phyloP scores from a whole-genome alignment of 2,329 filamentous ascomycete species.

The Akanthomyces dipterigenus region DNA sequence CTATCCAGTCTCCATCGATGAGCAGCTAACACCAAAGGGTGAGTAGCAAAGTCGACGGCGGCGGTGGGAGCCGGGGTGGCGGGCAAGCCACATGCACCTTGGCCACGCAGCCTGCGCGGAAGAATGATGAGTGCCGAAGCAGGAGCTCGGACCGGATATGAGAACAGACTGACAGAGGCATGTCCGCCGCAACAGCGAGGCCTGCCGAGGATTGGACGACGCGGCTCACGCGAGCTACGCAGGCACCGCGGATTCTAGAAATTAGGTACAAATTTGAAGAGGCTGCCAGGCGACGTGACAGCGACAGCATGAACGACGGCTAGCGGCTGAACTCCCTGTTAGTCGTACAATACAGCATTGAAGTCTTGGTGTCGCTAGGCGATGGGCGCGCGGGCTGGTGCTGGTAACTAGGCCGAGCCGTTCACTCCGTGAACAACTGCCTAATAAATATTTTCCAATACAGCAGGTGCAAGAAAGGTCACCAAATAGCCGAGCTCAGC shows the following conservation, averaged over 20 bases:
- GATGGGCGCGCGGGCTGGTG: too few relatives aligned
- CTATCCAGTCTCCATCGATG: not conserved
- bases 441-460: too few relatives aligned
- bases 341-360: not conserved
- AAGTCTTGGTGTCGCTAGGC: not conserved
- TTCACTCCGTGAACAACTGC: too few relatives aligned
- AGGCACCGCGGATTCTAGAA: not conserved
- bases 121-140: not conserved
- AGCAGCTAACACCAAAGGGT: not conserved
- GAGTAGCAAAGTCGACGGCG: not conserved
- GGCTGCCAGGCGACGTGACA: not conserved
- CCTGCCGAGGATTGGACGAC: not conserved
- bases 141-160: not conserved
- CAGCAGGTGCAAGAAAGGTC: not conserved
- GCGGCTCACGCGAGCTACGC: not conserved
- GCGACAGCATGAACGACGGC: not conserved
- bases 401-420: too few relatives aligned
- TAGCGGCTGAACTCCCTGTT: not conserved
- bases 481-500: not conserved
- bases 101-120: not conserved
- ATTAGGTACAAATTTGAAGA: not conserved
- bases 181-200: not conserved
- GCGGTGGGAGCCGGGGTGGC: conserved; percentile 4
- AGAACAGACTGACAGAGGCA: not conserved
- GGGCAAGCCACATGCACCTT: not conserved